A percentile compares a stretch with the other conserved stretches of the same genome.
These are phyloP conservation scores for Pichia exigua DNA, from an alignment of 805 yeast genomes.

Conservation along the genomic window DNA sequence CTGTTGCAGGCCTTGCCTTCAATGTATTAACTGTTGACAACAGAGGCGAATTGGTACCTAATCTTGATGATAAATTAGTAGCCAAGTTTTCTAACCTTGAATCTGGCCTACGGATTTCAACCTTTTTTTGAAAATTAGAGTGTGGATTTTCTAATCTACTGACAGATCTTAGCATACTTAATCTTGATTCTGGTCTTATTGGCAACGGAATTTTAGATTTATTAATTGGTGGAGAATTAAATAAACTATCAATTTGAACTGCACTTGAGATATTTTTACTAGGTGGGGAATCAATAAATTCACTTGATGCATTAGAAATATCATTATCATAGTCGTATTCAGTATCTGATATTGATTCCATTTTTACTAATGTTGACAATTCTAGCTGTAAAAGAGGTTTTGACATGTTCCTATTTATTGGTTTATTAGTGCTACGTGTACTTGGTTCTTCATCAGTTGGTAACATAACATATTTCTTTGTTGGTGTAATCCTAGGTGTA, in stretches of 20 bases:
- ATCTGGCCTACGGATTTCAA: slow-evolving; percentile 2
- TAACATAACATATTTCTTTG: slow-evolving; percentile 3
- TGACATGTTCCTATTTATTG: slow-evolving; percentile 1
- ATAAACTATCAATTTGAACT: not conserved
- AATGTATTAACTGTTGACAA: not conserved
- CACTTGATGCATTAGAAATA: slow-evolving; percentile 1
- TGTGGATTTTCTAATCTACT: slow-evolving; percentile 2
- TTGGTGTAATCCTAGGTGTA: slow-evolving; percentile 10
- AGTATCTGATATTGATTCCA: not conserved
- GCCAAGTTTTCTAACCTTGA: slow-evolving; percentile 11
- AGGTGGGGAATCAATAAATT: not conserved
- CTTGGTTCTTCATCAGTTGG: slow-evolving; percentile 1
- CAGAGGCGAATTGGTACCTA: slow-evolving; percentile 12
- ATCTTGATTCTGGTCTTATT: slow-evolving; percentile 19
- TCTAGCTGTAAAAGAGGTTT: slow-evolving; percentile 3
- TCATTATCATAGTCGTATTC: not conserved
- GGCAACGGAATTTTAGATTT: slow-evolving; percentile 24
- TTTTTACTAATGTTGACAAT: slow-evolving; percentile 2
- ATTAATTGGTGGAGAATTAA: not conserved
- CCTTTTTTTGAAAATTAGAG: not conserved
- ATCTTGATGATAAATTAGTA: slow-evolving; percentile 4
- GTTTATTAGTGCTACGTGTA: not conserved
- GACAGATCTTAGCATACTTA: slow-evolving; percentile 15
- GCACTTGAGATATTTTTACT: not conserved
- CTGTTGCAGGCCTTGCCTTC: slow-evolving; percentile 1